These are phyloP conservation scores for Candida nemodendra DNA, from an alignment of 805 yeast genomes.

Conservation along the genomic window DNA sequence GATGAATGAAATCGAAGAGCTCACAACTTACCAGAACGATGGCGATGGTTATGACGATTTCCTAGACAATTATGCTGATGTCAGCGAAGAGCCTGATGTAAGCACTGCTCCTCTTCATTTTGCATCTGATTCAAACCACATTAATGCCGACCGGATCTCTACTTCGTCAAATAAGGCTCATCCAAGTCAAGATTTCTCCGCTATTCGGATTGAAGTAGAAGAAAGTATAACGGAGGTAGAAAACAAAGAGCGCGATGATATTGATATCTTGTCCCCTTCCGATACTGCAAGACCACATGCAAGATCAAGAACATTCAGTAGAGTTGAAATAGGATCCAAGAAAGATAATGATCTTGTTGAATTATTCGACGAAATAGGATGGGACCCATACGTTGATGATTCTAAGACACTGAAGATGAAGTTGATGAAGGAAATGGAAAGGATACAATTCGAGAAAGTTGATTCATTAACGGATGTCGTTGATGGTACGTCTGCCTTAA, in stretches of 20 bases:
- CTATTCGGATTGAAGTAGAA: conserved; percentile 10
- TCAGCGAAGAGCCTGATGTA: conserved; percentile 16
- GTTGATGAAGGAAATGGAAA: conserved; percentile 57
- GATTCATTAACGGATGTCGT: conserved; percentile 45
- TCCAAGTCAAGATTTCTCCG: not conserved
- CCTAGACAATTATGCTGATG: conserved; percentile 31
- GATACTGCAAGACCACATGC: conserved; percentile 19
- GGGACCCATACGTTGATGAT: conserved; percentile 64
- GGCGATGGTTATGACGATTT: conserved; percentile 26
- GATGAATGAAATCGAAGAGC: conserved; percentile 21
- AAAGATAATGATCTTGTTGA: conserved; percentile 49
- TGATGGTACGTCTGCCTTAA: conserved; percentile 41
- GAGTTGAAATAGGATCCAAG: conserved; percentile 23
- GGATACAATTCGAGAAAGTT: conserved; percentile 62
- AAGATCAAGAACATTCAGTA: conserved; percentile 32
- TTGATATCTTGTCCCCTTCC: conserved; percentile 3
- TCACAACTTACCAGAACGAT: conserved; percentile 12
- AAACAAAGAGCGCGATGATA: conserved; percentile 4
- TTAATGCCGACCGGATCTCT: conserved; percentile 11
- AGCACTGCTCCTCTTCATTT: conserved; percentile 26
- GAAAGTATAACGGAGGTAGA: conserved; percentile 27
- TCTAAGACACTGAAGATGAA: conserved; percentile 56
- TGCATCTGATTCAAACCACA: too few species aligned
- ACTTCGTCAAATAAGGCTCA: conserved; percentile 2
- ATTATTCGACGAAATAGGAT: conserved; percentile 71